Base-by-base conservation (phyloP, 331 rosid genomes). In the Pyracantha coccinea region DNA sequence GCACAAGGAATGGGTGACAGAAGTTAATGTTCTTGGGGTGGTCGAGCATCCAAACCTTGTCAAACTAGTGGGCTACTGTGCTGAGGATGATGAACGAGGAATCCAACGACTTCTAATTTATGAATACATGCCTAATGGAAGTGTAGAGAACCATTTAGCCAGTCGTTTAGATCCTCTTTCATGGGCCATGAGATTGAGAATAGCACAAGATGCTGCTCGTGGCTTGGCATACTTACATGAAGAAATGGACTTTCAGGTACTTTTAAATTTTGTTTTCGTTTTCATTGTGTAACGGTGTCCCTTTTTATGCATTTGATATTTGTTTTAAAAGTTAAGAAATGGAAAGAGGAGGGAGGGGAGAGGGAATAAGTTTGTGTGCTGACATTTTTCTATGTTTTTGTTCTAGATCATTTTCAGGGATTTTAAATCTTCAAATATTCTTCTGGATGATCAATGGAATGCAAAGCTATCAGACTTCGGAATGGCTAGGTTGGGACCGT, bases 381-480 rank as follows among this genome's bases (percentile, higher is more conserved):
- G 57, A 81, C 31, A 20, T 55, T 38, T 5, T 72, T 19, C 72
- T 23, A 61, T 45, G 64, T 10, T 75, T 45, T 16, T 76, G 21
- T 69, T 75, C 29, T 66, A 94, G 99, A 95, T 95, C 78, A 95
- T 95, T 80, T 95, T 95, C 84, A 88, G 99, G 86, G 99, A 95
- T 83, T 95, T 95, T 84, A 95, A 95, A 75, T 90, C 99, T 54
- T 95, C 99, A 21, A 95, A 95, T 75, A 92, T 95, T 82, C 97
- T 95, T 76, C 82, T 95, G 77, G 99, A 95, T 24, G 93, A 89
- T 82, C 86, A 89, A 4, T 95, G 99, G 99, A 90, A 92, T 41
- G 99, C 99, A 20, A 95, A 95, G 87, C 92, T 95, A 25, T 95
- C 97, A 31, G 99, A 95, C 79, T 95, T 95, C 55, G 99, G 99